Conservation (phyloP, 768 basidiomycete genomes). For the Naganishia vaughanmartiniae region DNA sequence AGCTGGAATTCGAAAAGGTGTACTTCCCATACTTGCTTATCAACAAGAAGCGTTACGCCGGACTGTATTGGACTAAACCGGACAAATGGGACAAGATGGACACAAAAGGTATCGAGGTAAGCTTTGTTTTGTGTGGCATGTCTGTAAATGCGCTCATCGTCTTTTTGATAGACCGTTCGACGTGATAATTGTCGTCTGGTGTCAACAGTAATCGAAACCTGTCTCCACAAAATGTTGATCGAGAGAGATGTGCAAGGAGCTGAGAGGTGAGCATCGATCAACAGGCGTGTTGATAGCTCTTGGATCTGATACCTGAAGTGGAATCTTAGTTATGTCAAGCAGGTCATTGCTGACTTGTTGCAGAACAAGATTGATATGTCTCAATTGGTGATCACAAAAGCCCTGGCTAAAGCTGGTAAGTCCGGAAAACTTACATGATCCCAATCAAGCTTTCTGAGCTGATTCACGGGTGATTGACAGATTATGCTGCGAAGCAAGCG, state of each 20-base stretch:
- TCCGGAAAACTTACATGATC: background rate
- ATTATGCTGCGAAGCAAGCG: constrained; percentile 82
- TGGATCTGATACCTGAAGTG: background rate
- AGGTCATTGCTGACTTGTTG: constrained; percentile 84
- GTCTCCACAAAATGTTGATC: constrained; percentile 95
- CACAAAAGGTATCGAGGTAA: constrained; percentile 95
- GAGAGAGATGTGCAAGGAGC: constrained; percentile 90
- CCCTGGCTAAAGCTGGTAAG: constrained; percentile 78
- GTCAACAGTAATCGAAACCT: constrained; percentile 95
- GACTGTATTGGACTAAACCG: constrained; percentile 91
- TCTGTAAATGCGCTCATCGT: background rate
- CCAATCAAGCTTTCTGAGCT: background rate
- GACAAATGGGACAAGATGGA: constrained; percentile 99
- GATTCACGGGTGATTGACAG: constrained; percentile 53
- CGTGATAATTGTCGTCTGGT: constrained; percentile 98
- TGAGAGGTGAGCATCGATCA: constrained; percentile 67
- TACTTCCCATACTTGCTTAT: constrained; percentile 98
- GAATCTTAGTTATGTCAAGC: constrained; percentile 75
- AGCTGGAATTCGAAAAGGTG: constrained; percentile 98
- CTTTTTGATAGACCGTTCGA: constrained; percentile 73
- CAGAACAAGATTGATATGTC: constrained; percentile 99
- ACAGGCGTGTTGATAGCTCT: background rate
- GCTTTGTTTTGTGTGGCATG: background rate
- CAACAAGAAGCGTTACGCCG: constrained; percentile 97
- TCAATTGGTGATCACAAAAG: constrained; percentile 97